phyloP scores from a whole-genome alignment of 345 rosid genomes.

The Lepidium aucheri region DNA sequence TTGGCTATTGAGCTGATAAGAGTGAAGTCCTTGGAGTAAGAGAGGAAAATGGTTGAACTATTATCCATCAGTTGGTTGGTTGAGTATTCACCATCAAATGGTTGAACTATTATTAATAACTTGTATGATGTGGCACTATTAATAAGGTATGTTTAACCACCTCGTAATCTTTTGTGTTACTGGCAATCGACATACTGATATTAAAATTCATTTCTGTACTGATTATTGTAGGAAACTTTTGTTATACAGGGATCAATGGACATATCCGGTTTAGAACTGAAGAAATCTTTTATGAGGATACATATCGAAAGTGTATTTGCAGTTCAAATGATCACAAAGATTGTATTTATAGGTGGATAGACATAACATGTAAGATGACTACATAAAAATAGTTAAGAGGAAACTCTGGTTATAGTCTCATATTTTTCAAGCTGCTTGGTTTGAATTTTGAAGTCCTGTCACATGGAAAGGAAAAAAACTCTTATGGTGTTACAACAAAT shows the following conservation, averaged over 20 bases:
- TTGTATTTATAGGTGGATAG: neutral
- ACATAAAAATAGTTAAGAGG: neutral
- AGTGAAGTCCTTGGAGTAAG: neutral
- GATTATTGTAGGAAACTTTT: constrained; percentile 52
- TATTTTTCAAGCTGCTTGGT: neutral
- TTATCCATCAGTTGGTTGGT: neutral
- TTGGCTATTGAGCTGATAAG: no score
- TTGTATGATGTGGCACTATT: neutral
- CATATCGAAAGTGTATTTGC: constrained; percentile 84
- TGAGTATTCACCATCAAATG: neutral
- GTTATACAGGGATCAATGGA: constrained; percentile 66
- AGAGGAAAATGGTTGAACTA: neutral
- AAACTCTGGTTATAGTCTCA: neutral
- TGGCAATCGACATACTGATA: neutral
- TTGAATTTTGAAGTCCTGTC: neutral
- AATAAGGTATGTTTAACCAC: constrained; percentile 46
- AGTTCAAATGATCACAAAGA: constrained; percentile 30
- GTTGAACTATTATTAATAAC: neutral
- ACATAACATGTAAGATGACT: constrained; percentile 41
- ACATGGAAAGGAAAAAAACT: neutral
- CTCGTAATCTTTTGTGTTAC: neutral
- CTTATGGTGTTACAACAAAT: neutral
- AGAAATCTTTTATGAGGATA: constrained; percentile 88
- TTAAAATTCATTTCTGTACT: neutral
- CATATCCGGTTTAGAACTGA: constrained; percentile 72